Conservation (phyloP, 495 filamentous ascomycete genomes). For the Cercophora sp. region DNA sequence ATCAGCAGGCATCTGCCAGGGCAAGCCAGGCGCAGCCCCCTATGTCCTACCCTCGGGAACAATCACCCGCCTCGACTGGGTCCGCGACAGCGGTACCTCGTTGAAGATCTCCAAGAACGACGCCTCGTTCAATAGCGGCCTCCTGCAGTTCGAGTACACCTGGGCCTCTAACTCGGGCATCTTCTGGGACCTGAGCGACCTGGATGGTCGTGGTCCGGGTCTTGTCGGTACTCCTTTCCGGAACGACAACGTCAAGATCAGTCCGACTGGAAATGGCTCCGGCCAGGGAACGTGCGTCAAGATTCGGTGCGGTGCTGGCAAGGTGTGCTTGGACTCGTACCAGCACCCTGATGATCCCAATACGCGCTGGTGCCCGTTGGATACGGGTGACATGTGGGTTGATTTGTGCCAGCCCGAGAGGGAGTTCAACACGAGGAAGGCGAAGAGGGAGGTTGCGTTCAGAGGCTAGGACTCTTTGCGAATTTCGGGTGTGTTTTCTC, state of each 20-base stretch:
- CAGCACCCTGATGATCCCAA: slow-evolving; percentile 10
- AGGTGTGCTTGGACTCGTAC: slow-evolving; percentile 8
- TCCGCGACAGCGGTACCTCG: slow-evolving; percentile 8
- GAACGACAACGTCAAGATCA: slow-evolving; percentile 14
- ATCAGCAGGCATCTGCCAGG: background rate
- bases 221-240: slow-evolving; percentile 13
- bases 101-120: slow-evolving; percentile 16
- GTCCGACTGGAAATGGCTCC: slow-evolving; percentile 8
- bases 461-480: too few species aligned
- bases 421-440: too few species aligned
- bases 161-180: background rate
- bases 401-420: slow-evolving; percentile 14
- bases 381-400: slow-evolving; percentile 12
- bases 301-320: slow-evolving; percentile 7
- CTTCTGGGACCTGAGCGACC: slow-evolving; percentile 17
- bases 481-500: too few species aligned
- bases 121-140: slow-evolving; percentile 3
- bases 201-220: slow-evolving; percentile 12
- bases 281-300: slow-evolving; percentile 10
- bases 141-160: slow-evolving; percentile 20
- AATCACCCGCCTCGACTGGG: slow-evolving; percentile 3
- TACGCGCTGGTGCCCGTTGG: slow-evolving; percentile 5
- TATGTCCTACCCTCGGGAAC: background rate
- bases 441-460: too few species aligned
- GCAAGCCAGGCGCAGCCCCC: background rate